Evolutionary conservation across 345 rosid genomes (phyloP).

Genomic region (Eucalyptus sp.): DNA sequence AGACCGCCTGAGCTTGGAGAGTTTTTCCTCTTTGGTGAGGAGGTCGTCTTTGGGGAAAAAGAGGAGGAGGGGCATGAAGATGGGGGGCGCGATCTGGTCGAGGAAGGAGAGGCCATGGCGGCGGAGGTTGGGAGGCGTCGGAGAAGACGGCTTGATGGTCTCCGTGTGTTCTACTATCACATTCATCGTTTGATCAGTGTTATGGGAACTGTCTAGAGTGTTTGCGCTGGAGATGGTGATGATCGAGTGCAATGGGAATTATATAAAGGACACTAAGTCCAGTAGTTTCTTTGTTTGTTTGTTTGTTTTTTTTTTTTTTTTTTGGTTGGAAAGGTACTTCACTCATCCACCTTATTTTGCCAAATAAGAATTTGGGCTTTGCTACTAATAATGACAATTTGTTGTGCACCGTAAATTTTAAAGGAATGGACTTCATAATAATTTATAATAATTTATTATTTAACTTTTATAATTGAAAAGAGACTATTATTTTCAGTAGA

Average conservation of each 20-base stretch:
- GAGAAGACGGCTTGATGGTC: constrained; percentile 14
- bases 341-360: too few species aligned
- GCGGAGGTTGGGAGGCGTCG: constrained; percentile 15
- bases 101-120: constrained; percentile 6
- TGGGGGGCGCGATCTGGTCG: constrained; percentile 4
- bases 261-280: background rate
- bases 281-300: background rate
- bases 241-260: background rate
- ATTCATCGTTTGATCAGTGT: background rate
- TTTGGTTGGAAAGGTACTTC: too few species aligned
- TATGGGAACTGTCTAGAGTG: background rate
- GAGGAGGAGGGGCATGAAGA: constrained; percentile 4
- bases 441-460: too few species aligned
- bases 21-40: background rate
- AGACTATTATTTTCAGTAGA: too few species aligned
- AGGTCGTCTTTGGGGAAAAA: background rate
- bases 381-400: too few species aligned
- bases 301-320: rapidly evolving
- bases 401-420: too few species aligned
- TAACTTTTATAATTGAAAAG: too few species aligned
- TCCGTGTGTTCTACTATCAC: constrained; percentile 1
- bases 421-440: too few species aligned
- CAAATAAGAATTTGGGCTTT: too few species aligned
- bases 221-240: background rate
- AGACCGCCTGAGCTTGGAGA: background rate